These are phyloP conservation scores for Cicer arietinum DNA, from an alignment of 306 rosid genomes.

Conservation along the genomic window DNA sequence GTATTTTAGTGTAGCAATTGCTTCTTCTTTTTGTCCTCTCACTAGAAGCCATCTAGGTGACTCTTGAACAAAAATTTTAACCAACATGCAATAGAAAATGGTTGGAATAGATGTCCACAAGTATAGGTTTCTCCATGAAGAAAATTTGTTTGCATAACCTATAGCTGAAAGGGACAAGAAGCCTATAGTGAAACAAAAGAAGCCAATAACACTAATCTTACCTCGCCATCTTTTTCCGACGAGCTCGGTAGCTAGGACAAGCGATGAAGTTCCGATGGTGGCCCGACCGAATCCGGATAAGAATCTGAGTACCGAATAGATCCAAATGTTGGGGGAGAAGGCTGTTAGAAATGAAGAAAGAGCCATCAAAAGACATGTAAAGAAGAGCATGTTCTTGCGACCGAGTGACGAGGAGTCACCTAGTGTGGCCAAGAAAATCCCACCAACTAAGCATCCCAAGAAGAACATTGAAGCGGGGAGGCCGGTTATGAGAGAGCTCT, in stretches of 20 bases:
- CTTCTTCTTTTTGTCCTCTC: constrained; percentile 61
- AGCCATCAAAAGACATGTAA: constrained; percentile 58
- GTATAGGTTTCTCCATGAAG: constrained; percentile 64
- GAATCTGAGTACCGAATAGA: constrained; percentile 55
- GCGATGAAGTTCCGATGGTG: constrained; percentile 59
- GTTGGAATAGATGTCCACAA: constrained; percentile 63
- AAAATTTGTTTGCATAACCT: constrained; percentile 47
- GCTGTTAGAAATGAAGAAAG: constrained; percentile 53
- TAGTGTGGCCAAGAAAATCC: constrained; percentile 54
- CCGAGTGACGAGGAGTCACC: constrained; percentile 62
- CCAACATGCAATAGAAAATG: constrained; percentile 44
- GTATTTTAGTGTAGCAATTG: constrained; percentile 40
- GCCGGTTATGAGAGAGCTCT: constrained; percentile 44
- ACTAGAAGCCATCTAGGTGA: constrained; percentile 76
- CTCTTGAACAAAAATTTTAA: constrained; percentile 52
- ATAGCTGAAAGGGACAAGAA: constrained; percentile 62
- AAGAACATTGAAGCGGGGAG: constrained; percentile 69
- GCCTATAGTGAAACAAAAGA: constrained; percentile 64
- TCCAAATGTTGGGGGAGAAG: constrained; percentile 58
- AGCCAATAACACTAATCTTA: constrained; percentile 54
- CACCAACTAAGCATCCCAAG: constrained; percentile 64
- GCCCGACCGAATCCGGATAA: constrained; percentile 57
- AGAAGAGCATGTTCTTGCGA: constrained; percentile 64
- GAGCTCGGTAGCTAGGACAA: constrained; percentile 65
- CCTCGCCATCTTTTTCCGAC: constrained; percentile 62